phyloP scores from a whole-genome alignment of 179 eudicot genomes.

The Heliamphora pulchella region DNA sequence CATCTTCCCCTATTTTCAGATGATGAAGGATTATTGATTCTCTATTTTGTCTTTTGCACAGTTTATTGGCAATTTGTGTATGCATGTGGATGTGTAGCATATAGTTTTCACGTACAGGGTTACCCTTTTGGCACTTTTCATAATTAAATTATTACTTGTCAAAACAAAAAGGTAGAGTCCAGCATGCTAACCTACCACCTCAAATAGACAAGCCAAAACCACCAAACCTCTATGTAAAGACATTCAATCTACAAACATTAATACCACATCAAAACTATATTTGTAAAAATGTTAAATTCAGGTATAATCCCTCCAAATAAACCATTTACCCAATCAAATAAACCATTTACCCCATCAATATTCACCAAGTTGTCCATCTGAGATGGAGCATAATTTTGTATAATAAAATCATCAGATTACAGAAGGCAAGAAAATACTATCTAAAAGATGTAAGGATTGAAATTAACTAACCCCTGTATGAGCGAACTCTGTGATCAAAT shows the following conservation, averaged over 20 bases:
- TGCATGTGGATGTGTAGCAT: neutral
- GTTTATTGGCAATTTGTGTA: neutral
- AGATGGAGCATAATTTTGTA: neutral
- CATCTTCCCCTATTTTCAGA: too few species aligned
- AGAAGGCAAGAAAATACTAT: neutral
- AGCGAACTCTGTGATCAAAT: slow-evolving; percentile 92
- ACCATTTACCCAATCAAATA: neutral
- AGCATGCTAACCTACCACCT: neutral
- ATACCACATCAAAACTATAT: neutral
- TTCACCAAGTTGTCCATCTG: neutral
- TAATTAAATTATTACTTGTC: neutral
- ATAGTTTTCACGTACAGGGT: too few species aligned
- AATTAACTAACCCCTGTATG: slow-evolving; percentile 64
- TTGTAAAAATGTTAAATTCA: neutral
- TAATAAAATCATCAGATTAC: neutral
- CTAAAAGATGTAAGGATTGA: neutral
- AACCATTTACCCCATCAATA: neutral
- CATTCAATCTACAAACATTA: neutral
- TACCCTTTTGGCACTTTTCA: neutral
- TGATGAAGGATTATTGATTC: too few species aligned
- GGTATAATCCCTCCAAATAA: too few species aligned
- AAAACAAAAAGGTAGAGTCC: neutral
- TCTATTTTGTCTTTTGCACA: neutral
- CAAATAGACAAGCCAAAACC: slow-evolving; percentile 2
- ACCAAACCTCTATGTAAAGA: neutral